Percentiles rank a stretch among this genome's conserved stretches.
These are phyloP conservation scores for Starmera amethionina DNA, from an alignment of 805 yeast genomes.

Conservation along the genomic window DNA sequence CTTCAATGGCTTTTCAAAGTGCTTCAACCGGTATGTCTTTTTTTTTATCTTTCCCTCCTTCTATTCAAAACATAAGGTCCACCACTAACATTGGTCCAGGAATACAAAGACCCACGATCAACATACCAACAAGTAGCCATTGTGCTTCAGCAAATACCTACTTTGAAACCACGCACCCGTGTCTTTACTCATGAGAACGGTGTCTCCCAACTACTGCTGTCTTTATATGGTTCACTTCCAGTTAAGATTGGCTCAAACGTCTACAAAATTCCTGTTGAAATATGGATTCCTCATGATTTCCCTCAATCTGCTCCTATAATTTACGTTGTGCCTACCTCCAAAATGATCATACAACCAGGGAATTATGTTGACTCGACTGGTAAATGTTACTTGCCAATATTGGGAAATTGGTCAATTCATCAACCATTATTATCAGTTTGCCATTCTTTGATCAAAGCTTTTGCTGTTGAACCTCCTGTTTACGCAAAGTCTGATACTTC, in stretches of 20 bases:
- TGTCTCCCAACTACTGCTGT: constrained; percentile 45
- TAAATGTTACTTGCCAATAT: constrained; percentile 54
- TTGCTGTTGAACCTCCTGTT: constrained; percentile 37
- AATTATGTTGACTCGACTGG: constrained; percentile 67
- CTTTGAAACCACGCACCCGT: constrained; percentile 62
- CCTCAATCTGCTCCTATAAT: constrained; percentile 64
- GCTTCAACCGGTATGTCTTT: constrained; percentile 32
- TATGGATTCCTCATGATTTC: constrained; percentile 72
- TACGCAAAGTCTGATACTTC: constrained; percentile 20
- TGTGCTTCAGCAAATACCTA: constrained; percentile 38
- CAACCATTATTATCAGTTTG: constrained; percentile 16
- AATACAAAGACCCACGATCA: constrained; percentile 47
- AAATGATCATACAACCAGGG: constrained; percentile 43
- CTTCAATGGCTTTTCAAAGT: constrained; percentile 52
- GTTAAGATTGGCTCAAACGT: constrained; percentile 17
- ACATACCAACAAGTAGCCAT: constrained; percentile 55
- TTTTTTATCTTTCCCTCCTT: background rate
- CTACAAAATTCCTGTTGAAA: constrained; percentile 45
- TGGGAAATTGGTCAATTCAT: constrained; percentile 43
- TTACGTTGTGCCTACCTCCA: constrained; percentile 46
- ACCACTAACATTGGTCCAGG: constrained; percentile 16
- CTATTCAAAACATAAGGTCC: background rate
- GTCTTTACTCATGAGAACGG: constrained; percentile 53
- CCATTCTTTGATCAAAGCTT: constrained; percentile 22
- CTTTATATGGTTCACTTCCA: constrained; percentile 50